Evolutionary conservation across 179 eudicot species (phyloP).

Genomic region (Drosera spatulata): DNA sequence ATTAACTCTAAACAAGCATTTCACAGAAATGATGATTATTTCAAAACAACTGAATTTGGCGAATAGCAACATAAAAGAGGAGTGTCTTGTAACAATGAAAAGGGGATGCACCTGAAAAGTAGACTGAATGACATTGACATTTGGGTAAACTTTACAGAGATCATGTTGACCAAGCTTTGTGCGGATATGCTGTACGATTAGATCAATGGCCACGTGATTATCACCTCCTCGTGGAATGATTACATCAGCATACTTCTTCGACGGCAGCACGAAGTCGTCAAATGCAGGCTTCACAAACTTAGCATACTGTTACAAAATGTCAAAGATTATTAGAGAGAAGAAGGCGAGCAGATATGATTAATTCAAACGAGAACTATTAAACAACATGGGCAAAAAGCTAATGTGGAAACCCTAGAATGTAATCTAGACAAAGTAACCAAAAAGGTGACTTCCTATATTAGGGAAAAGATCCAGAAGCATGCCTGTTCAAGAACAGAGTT

Average conservation of each 20-base stretch:
- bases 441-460: not conserved
- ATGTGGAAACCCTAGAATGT: no score
- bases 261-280: constrained; percentile 75
- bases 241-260: constrained; percentile 85
- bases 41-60: no score
- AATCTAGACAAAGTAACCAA: not conserved
- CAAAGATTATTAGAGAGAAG: not conserved
- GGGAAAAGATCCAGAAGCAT: constrained; percentile 14
- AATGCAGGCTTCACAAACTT: constrained; percentile 88
- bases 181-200: no score
- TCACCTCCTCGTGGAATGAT: constrained; percentile 91
- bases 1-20: no score
- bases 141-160: constrained; percentile 41
- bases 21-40: no score
- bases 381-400: no score
- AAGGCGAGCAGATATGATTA: not conserved
- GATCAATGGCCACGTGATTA: constrained; percentile 73
- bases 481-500: constrained; percentile 98
- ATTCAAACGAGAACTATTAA: no score
- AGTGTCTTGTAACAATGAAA: not conserved
- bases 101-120: constrained; percentile 55
- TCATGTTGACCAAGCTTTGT: no score
- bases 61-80: no score
- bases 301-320: constrained; percentile 48
- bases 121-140: constrained; percentile 64